phyloP scores from a whole-genome alignment of 192 early-diverging fungal genomes.

The Obelidium mucronatum region DNA sequence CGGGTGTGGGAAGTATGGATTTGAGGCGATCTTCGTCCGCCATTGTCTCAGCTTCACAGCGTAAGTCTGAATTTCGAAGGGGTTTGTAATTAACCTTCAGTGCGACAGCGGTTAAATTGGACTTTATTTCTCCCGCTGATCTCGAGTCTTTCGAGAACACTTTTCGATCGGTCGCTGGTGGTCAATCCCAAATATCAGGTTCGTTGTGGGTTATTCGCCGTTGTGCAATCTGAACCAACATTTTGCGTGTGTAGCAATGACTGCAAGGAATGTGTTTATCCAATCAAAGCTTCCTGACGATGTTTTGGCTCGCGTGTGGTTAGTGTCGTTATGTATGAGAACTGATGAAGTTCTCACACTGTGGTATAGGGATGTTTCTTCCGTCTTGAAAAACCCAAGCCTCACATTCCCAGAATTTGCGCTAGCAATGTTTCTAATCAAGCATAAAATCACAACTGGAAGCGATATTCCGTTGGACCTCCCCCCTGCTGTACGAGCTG shows the following conservation, averaged over 20 bases:
- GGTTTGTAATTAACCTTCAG: neutral
- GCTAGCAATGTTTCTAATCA: slow-evolving; percentile 58
- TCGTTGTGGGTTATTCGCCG: neutral
- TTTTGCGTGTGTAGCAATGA: slow-evolving; percentile 9
- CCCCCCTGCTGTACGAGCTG: slow-evolving; percentile 48
- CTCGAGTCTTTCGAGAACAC: slow-evolving; percentile 40
- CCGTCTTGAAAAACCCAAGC: slow-evolving; percentile 36
- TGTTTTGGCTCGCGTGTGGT: slow-evolving; percentile 44
- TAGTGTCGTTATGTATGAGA: neutral
- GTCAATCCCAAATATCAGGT: slow-evolving; percentile 30
- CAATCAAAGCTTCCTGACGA: slow-evolving; percentile 39
- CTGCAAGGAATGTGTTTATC: slow-evolving; percentile 37
- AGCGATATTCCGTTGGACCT: slow-evolving; percentile 45
- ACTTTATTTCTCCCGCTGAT: slow-evolving; percentile 50
- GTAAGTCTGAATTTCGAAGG: neutral
- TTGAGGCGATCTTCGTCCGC: slow-evolving; percentile 28
- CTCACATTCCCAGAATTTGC: slow-evolving; percentile 60
- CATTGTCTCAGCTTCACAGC: neutral
- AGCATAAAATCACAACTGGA: slow-evolving; percentile 40
- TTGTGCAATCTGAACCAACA: neutral
- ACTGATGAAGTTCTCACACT: neutral
- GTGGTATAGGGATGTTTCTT: slow-evolving; percentile 43
- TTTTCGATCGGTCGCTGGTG: slow-evolving; percentile 19
- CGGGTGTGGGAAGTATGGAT: slow-evolving; percentile 31
- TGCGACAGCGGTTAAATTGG: slow-evolving; percentile 32